Base-by-base conservation (phyloP, 371 early-diverging fungal species). In the Mitosporidium daphniae region DNA sequence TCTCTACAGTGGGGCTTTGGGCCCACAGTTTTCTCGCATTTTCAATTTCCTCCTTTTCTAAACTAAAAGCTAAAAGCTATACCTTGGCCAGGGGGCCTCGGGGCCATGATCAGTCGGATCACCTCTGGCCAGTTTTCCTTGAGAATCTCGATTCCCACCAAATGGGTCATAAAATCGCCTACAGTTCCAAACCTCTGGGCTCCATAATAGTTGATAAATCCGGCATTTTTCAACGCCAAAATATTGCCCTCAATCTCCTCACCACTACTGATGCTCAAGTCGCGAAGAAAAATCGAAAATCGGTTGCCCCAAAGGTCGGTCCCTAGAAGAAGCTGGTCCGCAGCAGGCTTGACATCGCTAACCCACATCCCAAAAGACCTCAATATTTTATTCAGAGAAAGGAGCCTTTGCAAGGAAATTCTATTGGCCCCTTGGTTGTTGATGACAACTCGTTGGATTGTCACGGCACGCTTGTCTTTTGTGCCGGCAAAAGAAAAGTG, bases 141-240 rank as follows among this genome's bases (percentile, higher is more conserved):
- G 19, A 93, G 41, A 31, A 84, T 48, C 0, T 55, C 54, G 3
- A 61, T 41, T 2, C 98, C 98, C 12, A 84, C 50, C 7, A 53
- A 48, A 37, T 84, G 74, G 2, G 91, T 80, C 8, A 61, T 50
- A 16, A 74, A 50, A 2, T 53, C 41, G 8, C 61, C 47, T n/a
- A n/a, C n/a, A 3, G 74, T 72, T 11, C 98, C 98, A 42, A 97
- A 97, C 17, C 98, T 53, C 43, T 97, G 98, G 67, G 72, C 69
- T 10, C 86, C 98, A 47, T 60, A 97, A 48, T 93, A 97, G 43
- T 97, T 97, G 36, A 89, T 52, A 38, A 84, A 93, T 1, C 82
- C 80, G 17, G 45, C 41, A 2, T 50, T 35, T 8, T 47, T 36
- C 7, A 78, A 42, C 10, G 60, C 56, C 2, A 37, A 29, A 29